Evolutionary conservation across 2,329 filamentous ascomycete species (phyloP), one percentile per base, ranked within the genome.

Genomic region (Clarireedia sp.): DNA sequence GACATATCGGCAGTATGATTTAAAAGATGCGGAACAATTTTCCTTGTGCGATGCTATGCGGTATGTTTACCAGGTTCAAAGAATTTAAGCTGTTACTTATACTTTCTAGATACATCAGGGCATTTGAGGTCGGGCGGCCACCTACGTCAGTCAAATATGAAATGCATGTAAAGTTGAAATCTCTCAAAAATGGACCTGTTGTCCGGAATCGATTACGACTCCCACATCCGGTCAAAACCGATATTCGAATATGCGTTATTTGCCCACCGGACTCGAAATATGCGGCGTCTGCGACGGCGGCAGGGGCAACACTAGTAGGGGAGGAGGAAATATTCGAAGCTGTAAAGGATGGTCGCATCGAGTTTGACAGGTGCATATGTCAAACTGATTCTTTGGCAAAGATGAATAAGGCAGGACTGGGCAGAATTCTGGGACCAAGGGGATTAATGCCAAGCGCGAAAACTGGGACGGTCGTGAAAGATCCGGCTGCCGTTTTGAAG

Each of bases 371-470:
- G 54, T 87, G 90, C 60, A 83, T 99, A 64, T 95, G 90, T 73
- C 91, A 96, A 71, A 78, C 79, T 50, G 83, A 89, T 64, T 90
- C 85, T 63, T 77, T 94, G 63, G 78, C 80, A 51, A 90, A 87
- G 55, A 75, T 99, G 66, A 87, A 86, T 69, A 91, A 94, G 75
- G 86, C 90, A 37, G 82, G 81, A 0, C 71, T 99, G 60, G 92
- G 87, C 60, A 81, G 86, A 62, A 79, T 96, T 44, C 77, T 99
- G 19, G 94, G 94, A 66, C 94, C 95, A 46, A 85, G 82, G 71
- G 91, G 91, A 2, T 72, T 99, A 67, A 97, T 99, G 94, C 94
- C 94, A 5, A 95, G 82, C 69, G 74, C 80, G 58, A 96, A 96
- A 77, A 83, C 83, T 59, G 90, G 90, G 61, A 97, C 94, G 0